Conservation (phyloP, 345 rosid species). For the Syzygium grande region DNA sequence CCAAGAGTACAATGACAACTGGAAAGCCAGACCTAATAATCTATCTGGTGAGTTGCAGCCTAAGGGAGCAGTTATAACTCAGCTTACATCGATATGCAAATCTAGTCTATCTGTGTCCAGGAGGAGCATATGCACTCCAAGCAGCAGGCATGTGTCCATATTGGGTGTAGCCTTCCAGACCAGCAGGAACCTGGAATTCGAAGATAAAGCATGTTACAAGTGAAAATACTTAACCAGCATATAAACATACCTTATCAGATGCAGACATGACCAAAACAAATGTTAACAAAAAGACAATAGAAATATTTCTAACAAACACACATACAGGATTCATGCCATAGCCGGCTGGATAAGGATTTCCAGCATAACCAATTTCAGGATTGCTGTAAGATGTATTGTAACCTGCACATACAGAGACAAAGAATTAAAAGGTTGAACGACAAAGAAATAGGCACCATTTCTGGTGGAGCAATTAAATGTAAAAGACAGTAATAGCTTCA, state of each 20-base stretch:
- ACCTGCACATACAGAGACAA: constrained; percentile 35
- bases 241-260: not conserved
- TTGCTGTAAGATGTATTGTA: constrained; percentile 52
- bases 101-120: constrained; percentile 59
- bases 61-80: constrained; percentile 3
- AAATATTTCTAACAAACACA: not conserved
- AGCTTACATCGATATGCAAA: constrained; percentile 12
- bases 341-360: constrained; percentile 51
- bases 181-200: constrained; percentile 44
- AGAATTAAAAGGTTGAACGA: not conserved
- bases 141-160: constrained; percentile 62
- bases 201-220: not conserved
- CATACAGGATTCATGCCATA: constrained; percentile 86
- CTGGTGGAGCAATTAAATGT: not conserved
- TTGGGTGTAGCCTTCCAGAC: constrained; percentile 62
- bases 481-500: not conserved
- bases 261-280: not conserved
- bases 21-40: not conserved
- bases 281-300: not conserved
- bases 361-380: constrained; percentile 63
- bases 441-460: not conserved
- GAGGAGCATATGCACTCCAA: constrained; percentile 69
- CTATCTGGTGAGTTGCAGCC: constrained; percentile 30
- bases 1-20: constrained; percentile 2
- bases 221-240: not conserved